Evolutionary conservation across 2,329 filamentous ascomycete species (phyloP).

Genomic region (Macrophomina tecta): DNA sequence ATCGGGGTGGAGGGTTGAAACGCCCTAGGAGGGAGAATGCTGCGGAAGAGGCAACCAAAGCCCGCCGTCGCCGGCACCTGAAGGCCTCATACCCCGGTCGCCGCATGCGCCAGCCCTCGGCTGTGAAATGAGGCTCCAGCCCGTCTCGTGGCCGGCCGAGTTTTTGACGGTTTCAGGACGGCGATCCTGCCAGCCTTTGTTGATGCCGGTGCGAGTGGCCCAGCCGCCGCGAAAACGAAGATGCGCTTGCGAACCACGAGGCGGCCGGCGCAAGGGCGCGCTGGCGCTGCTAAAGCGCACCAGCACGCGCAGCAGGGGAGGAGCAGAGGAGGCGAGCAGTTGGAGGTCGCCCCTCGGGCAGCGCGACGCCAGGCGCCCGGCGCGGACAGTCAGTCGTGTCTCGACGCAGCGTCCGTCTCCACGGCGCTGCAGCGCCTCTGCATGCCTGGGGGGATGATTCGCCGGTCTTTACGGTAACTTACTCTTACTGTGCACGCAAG

Average conservation of each 20-base stretch:
- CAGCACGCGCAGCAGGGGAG: neutral
- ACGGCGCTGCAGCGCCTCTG: conserved; percentile 25
- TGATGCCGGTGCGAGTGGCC: conserved; percentile 5
- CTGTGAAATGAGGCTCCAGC: conserved; percentile 24
- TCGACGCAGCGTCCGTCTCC: conserved; percentile 24
- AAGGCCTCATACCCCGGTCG: conserved; percentile 20
- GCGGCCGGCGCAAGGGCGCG: neutral
- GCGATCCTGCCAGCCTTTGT: conserved; percentile 26
- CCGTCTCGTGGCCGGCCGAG: conserved; percentile 22
- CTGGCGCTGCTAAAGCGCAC: conserved; percentile 1
- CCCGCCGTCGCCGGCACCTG: conserved; percentile 16
- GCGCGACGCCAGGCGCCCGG: conserved; percentile 16
- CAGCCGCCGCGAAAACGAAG: neutral
- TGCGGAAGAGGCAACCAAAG: conserved; percentile 24
- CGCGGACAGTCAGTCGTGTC: conserved; percentile 21
- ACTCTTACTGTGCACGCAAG: conserved; percentile 7
- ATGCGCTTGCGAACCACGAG: neutral
- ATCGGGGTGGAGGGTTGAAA: conserved; percentile 24
- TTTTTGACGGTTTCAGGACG: conserved; percentile 27
- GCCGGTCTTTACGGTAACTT: conserved; percentile 17
- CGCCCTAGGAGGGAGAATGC: conserved; percentile 20
- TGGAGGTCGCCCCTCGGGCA: conserved; percentile 12
- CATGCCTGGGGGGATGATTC: conserved; percentile 23
- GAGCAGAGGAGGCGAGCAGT: neutral
- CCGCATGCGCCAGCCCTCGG: conserved; percentile 22